Percentiles rank a stretch among this genome's conserved stretches.
These are phyloP conservation scores for Auricularia sp. DNA, from an alignment of 768 basidiomycete species.

Conservation along the genomic window DNA sequence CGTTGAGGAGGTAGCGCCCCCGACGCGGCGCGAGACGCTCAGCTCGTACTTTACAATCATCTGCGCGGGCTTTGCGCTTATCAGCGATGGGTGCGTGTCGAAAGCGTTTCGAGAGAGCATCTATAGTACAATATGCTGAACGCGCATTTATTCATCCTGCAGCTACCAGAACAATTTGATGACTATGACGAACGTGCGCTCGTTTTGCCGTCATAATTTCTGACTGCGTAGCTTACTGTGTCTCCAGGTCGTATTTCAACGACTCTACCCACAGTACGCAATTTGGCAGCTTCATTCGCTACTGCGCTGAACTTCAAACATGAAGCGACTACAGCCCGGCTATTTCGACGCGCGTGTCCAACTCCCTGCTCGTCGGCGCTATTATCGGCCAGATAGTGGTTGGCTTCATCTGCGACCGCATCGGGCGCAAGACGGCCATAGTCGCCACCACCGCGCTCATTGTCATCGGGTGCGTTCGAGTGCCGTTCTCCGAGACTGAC, in stretches of 20 bases:
- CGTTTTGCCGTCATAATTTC: no score
- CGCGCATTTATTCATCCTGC: background rate
- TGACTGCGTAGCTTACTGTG: constrained; percentile 4
- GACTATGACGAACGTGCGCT: constrained; percentile 53
- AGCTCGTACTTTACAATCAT: constrained; percentile 56
- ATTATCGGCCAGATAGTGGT: constrained; percentile 52
- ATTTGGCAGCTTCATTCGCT: background rate
- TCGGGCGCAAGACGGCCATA: constrained; percentile 69
- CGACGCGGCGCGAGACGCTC: constrained; percentile 31
- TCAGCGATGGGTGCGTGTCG: constrained; percentile 54
- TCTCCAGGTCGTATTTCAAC: constrained; percentile 50
- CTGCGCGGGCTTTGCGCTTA: constrained; percentile 54
- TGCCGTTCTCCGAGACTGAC: background rate
- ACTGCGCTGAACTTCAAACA: background rate
- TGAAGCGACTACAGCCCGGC: constrained; percentile 38
- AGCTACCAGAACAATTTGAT: constrained; percentile 61
- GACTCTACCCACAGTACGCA: constrained; percentile 40
- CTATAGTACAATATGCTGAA: background rate
- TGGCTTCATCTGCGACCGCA: constrained; percentile 59
- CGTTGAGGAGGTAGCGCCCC: constrained; percentile 8
- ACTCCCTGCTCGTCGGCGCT: constrained; percentile 58
- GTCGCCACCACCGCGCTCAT: constrained; percentile 59
- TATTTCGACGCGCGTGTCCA: constrained; percentile 60
- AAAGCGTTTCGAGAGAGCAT: constrained; percentile 13
- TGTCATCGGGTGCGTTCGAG: constrained; percentile 36